Percentiles rank a stretch among this genome's conserved stretches.
These are phyloP conservation scores for Zygosaccharomyces lentus DNA, from an alignment of 805 yeast species.

Conservation along the genomic window DNA sequence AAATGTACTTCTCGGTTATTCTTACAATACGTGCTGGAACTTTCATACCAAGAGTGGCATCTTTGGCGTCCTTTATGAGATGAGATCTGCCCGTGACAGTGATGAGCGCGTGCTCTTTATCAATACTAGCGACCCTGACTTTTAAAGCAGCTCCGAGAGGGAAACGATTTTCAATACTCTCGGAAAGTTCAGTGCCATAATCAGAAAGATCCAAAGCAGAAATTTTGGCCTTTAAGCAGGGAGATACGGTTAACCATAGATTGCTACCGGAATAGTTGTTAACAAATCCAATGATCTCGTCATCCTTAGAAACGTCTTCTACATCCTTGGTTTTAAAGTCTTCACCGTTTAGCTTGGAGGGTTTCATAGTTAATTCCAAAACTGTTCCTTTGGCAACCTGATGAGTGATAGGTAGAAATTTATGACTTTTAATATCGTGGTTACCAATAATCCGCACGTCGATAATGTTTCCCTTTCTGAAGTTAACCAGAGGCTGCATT, in stretches of 20 bases:
- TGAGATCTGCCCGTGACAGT: slow-evolving; percentile 47
- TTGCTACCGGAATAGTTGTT: slow-evolving; percentile 58
- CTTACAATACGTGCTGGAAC: slow-evolving; percentile 61
- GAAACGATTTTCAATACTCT: slow-evolving; percentile 49
- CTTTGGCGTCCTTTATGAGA: slow-evolving; percentile 40
- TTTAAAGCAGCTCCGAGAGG: slow-evolving; percentile 71
- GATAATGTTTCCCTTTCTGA: slow-evolving; percentile 53
- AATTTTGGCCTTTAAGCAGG: slow-evolving; percentile 61
- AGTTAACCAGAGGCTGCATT: slow-evolving; percentile 54
- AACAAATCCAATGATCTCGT: slow-evolving; percentile 54
- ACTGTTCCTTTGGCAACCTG: slow-evolving; percentile 51
- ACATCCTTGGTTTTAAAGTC: slow-evolving; percentile 35
- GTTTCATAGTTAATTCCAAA: slow-evolving; percentile 59
- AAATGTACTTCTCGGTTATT: slow-evolving; percentile 53
- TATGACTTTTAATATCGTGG: slow-evolving; percentile 66
- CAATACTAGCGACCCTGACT: slow-evolving; percentile 52
- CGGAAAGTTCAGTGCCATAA: slow-evolving; percentile 43
- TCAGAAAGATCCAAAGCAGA: slow-evolving; percentile 60
- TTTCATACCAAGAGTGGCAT: slow-evolving; percentile 49
- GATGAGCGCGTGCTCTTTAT: slow-evolving; percentile 48
- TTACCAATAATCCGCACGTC: slow-evolving; percentile 69
- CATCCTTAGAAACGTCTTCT: slow-evolving; percentile 46
- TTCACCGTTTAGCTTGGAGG: slow-evolving; percentile 35
- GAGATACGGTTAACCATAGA: slow-evolving; percentile 67
- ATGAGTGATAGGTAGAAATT: slow-evolving; percentile 62